phyloP scores from a whole-genome alignment of 2,329 filamentous ascomycete species.

The Esteya vermicola region DNA sequence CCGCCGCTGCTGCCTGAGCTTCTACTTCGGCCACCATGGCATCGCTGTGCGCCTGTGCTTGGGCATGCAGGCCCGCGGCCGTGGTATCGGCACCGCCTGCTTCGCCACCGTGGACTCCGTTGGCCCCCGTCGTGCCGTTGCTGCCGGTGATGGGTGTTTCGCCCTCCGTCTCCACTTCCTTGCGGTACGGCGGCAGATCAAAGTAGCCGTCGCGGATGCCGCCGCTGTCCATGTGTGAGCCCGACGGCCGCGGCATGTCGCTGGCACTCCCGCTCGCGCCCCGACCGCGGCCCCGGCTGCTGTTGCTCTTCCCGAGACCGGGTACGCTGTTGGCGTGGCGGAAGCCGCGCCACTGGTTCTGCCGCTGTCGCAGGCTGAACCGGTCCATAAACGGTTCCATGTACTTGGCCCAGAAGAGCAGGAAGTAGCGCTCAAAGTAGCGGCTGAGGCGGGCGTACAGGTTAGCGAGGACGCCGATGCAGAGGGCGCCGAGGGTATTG shows the following conservation, averaged over 20 bases:
- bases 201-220: slow-evolving; percentile 1
- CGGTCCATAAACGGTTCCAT: slow-evolving; percentile 25
- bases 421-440: slow-evolving; percentile 38
- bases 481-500: slow-evolving; percentile 63
- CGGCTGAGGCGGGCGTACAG: slow-evolving; percentile 57
- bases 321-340: too few relatives aligned
- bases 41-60: background rate
- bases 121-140: background rate
- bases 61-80: background rate
- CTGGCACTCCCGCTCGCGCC: too few relatives aligned
- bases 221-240: too few relatives aligned
- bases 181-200: slow-evolving; percentile 5
- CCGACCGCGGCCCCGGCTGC: too few relatives aligned
- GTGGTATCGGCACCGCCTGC: too few relatives aligned
- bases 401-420: slow-evolving; percentile 37
- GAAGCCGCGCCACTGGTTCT: slow-evolving; percentile 1
- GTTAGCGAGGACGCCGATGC: slow-evolving; percentile 65
- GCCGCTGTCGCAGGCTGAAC: background rate
- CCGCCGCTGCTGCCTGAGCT: background rate
- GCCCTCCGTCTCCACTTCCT: background rate
- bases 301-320: too few relatives aligned
- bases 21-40: background rate
- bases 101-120: background rate
- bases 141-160: background rate
- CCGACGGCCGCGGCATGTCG: background rate